These are phyloP conservation scores for Albugo laibachii DNA, from an alignment of 352 stramenopile species.

Conservation along the genomic window DNA sequence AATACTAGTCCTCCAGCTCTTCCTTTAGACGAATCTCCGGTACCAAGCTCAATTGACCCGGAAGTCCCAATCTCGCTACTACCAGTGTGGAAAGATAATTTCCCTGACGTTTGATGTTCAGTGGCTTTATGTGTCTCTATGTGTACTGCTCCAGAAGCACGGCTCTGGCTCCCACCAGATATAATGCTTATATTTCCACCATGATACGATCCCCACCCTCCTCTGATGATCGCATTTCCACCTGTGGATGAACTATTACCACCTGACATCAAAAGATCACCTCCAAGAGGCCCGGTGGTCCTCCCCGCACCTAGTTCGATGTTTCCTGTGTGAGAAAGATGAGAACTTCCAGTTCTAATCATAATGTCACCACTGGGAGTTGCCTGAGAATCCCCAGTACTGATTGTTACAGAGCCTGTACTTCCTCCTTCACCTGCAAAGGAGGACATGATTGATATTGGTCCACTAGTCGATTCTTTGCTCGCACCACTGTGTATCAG, in stretches of 20 bases:
- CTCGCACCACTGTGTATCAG: constrained; percentile 20
- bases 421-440: constrained; percentile 20
- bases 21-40: constrained; percentile 10
- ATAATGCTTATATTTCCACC: constrained; percentile 1
- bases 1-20: constrained; percentile 12
- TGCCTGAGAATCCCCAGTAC: constrained; percentile 23
- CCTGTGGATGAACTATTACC: constrained; percentile 22
- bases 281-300: constrained; percentile 20
- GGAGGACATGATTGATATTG: constrained; percentile 22
- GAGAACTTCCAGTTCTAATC: constrained; percentile 40
- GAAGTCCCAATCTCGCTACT: constrained; percentile 5
- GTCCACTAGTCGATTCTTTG: constrained; percentile 22
- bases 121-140: constrained; percentile 2
- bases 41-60: constrained; percentile 11
- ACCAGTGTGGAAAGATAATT: constrained; percentile 1
- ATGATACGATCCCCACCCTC: not conserved
- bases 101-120: not conserved
- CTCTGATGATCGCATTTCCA: constrained; percentile 3
- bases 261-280: constrained; percentile 19
- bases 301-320: constrained; percentile 28
- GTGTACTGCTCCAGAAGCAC: constrained; percentile 10
- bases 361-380: constrained; percentile 39
- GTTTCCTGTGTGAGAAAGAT: constrained; percentile 25
- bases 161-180: constrained; percentile 4
- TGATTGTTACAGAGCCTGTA: constrained; percentile 23